Conservation (phyloP, 1,284 basidiomycete genomes). For the Hypsizygus ulmarius region DNA sequence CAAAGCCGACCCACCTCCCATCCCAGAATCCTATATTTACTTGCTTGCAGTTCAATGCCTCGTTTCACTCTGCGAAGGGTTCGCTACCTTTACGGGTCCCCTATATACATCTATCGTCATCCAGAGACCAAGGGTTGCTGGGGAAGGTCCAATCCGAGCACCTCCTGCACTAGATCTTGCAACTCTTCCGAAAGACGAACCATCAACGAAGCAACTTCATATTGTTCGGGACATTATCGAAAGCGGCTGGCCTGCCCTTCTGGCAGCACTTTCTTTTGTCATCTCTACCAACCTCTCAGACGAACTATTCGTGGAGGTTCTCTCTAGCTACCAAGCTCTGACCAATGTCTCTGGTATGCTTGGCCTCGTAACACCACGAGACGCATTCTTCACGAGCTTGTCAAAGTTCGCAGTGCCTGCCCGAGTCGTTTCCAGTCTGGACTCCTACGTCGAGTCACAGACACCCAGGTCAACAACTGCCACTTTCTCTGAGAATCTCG, state of each 20-base stretch:
- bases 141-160: constrained; percentile 66
- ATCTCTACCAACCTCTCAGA: constrained; percentile 88
- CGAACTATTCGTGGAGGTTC: constrained; percentile 81
- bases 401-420: constrained; percentile 88
- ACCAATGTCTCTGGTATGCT: constrained; percentile 91
- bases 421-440: constrained; percentile 81
- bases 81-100: constrained; percentile 71
- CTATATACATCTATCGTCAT: constrained; percentile 67
- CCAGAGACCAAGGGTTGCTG: constrained; percentile 62
- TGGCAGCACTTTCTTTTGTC: constrained; percentile 86
- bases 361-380: constrained; percentile 81
- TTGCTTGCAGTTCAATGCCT: constrained; percentile 89
- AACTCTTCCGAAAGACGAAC: constrained; percentile 56
- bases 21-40: constrained; percentile 92
- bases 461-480: constrained; percentile 61
- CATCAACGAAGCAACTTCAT: constrained; percentile 51
- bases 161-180: constrained; percentile 71
- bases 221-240: constrained; percentile 79
- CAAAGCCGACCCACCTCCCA: constrained; percentile 90
- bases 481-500: constrained; percentile 72
- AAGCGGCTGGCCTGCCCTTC: constrained; percentile 84
- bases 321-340: constrained; percentile 80
- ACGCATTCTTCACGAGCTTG: constrained; percentile 87
- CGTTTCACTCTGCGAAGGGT: constrained; percentile 84
- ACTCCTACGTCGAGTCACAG: constrained; percentile 66